phyloP scores from a whole-genome alignment of 805 yeast genomes.

The Suhomyces xylopsoci region DNA sequence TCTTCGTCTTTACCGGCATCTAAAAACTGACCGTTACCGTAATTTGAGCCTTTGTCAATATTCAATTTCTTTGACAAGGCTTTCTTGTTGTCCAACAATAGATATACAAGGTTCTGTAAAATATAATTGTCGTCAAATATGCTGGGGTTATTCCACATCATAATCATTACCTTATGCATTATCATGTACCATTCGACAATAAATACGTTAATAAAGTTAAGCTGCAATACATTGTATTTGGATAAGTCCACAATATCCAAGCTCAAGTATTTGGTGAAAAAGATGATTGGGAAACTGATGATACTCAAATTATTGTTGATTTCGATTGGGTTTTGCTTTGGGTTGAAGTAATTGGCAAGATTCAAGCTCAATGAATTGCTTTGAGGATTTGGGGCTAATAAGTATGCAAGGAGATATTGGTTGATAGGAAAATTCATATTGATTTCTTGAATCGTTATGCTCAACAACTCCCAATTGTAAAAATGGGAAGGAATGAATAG shows the following conservation, averaged over 20 bases:
- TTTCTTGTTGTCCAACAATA: slow-evolving; percentile 41
- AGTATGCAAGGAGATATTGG: slow-evolving; percentile 14
- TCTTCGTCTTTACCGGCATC: slow-evolving; percentile 12
- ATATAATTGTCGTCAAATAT: slow-evolving; percentile 18
- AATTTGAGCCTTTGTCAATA: not conserved
- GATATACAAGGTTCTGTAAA: slow-evolving; percentile 48
- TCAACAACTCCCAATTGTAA: slow-evolving; percentile 45
- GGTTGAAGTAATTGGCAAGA: slow-evolving; percentile 14
- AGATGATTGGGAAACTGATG: slow-evolving; percentile 47
- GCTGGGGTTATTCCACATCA: slow-evolving; percentile 23
- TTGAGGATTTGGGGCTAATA: slow-evolving; percentile 11
- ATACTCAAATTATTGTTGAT: slow-evolving; percentile 53
- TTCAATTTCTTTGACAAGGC: slow-evolving; percentile 5
- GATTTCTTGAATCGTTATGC: slow-evolving; percentile 48
- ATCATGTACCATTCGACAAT: slow-evolving; percentile 45
- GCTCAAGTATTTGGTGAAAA: slow-evolving; percentile 32
- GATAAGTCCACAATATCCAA: slow-evolving; percentile 23
- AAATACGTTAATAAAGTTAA: slow-evolving; percentile 33
- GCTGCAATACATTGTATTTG: slow-evolving; percentile 22
- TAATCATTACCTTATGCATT: slow-evolving; percentile 38
- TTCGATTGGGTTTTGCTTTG: slow-evolving; percentile 11
- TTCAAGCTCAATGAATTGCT: slow-evolving; percentile 10
- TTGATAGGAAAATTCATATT: slow-evolving; percentile 21
- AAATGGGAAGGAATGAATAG: slow-evolving; percentile 38
- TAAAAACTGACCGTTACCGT: not conserved